Evolutionary conservation across 306 rosid genomes (phyloP).

Genomic region (Corylus americana): DNA sequence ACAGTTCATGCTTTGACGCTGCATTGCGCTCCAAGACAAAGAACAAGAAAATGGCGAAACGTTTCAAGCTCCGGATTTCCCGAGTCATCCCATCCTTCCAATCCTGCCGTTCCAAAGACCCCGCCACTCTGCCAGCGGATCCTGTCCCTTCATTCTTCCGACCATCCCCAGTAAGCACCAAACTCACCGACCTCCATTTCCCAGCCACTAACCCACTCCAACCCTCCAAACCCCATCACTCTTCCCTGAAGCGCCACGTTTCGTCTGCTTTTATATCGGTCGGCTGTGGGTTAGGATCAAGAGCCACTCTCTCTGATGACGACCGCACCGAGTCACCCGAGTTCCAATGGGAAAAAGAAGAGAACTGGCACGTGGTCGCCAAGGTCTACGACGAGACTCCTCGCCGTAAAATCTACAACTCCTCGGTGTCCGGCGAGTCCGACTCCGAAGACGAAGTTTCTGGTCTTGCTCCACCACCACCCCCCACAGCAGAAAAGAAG

Average conservation of each 20-base stretch:
- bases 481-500: constrained; percentile 26
- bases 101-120: constrained; percentile 53
- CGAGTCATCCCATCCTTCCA: constrained; percentile 49
- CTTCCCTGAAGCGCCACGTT: constrained; percentile 50
- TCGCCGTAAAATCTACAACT: constrained; percentile 51
- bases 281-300: constrained; percentile 35
- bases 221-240: constrained; percentile 24
- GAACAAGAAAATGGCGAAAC: constrained; percentile 41
- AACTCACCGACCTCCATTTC: constrained; percentile 16
- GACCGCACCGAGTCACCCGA: constrained; percentile 17
- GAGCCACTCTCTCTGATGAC: constrained; percentile 47
- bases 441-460: constrained; percentile 25
- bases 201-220: constrained; percentile 4
- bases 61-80: constrained; percentile 47
- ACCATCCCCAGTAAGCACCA: constrained; percentile 10
- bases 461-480: constrained; percentile 25
- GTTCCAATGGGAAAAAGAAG: constrained; percentile 45
- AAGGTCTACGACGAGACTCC: constrained; percentile 31
- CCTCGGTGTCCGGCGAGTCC: constrained; percentile 40
- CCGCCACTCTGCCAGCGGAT: constrained; percentile 31
- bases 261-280: constrained; percentile 37
- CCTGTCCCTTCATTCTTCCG: constrained; percentile 40
- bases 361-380: constrained; percentile 55
- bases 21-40: neutral
- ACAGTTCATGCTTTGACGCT: neutral